These are phyloP conservation scores for Calonectria pseudoturangicola DNA, from an alignment of 2,329 filamentous ascomycete genomes.

Conservation along the genomic window DNA sequence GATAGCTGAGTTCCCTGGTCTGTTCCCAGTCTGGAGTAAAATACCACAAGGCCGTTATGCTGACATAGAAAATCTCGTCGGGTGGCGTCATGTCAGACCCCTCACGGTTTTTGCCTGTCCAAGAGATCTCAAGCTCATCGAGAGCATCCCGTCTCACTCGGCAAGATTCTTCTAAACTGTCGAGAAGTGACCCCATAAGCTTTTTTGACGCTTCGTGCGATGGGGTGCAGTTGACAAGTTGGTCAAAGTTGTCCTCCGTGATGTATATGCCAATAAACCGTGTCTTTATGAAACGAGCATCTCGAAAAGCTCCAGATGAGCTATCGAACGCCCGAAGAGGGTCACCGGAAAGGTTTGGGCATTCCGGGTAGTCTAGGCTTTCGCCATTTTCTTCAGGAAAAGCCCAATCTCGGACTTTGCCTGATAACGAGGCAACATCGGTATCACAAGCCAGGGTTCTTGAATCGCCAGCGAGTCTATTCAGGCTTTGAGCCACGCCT, in stretches of 20 bases:
- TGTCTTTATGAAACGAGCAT: conserved; percentile 22
- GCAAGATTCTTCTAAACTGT: conserved; percentile 13
- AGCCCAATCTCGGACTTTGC: conserved; percentile 9
- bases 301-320: conserved; percentile 7
- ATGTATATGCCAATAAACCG: conserved; percentile 13
- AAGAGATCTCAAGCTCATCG: conserved; percentile 12
- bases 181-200: not conserved
- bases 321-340: conserved; percentile 23
- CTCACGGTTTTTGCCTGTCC: conserved; percentile 9
- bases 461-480: not conserved
- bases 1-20: conserved; percentile 19
- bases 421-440: conserved; percentile 9
- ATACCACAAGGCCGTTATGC: conserved; percentile 4
- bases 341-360: not conserved
- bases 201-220: not conserved
- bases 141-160: conserved; percentile 19
- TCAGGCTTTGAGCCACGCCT: conserved; percentile 34
- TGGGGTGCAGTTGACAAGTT: conserved; percentile 14
- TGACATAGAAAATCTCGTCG: not conserved
- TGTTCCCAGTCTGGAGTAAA: conserved; percentile 22
- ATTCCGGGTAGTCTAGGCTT: not conserved
- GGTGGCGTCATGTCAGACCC: conserved; percentile 18
- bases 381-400: not conserved
- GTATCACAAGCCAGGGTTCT: conserved; percentile 9
- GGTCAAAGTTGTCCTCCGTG: conserved; percentile 18